phyloP scores from a whole-genome alignment of 306 rosid genomes.

The Carpinus viminea region DNA sequence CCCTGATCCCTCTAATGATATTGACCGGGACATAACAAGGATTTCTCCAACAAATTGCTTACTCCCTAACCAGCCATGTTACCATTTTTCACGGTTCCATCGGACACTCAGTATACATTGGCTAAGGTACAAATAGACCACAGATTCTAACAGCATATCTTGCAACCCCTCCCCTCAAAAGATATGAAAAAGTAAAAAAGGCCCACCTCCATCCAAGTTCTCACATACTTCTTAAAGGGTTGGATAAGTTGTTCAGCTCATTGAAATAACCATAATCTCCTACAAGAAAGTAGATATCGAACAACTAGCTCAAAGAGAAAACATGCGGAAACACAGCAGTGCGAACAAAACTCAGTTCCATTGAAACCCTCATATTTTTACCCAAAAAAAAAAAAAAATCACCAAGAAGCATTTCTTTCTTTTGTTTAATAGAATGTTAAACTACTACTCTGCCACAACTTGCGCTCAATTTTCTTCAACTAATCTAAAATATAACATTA shows the following conservation, averaged over 20 bases:
- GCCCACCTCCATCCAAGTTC: neutral
- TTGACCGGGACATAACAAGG: neutral
- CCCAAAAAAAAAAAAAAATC: neutral
- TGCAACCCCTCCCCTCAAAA: neutral
- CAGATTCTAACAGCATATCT: neutral
- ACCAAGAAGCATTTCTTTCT: too few relatives aligned
- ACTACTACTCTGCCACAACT: neutral
- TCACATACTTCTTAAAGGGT: neutral
- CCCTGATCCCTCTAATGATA: neutral
- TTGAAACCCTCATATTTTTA: neutral
- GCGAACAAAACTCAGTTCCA: neutral
- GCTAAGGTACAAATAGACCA: neutral
- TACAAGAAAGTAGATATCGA: neutral
- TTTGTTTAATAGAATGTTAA: neutral
- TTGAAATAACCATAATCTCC: constrained; percentile 8
- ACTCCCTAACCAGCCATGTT: neutral
- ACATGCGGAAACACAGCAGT: neutral
- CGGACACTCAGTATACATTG: neutral
- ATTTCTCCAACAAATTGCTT: neutral
- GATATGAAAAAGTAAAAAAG: neutral
- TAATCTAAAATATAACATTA: neutral
- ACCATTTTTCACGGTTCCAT: neutral
- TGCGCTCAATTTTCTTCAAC: neutral
- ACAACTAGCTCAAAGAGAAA: neutral
- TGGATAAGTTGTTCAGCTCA: neutral